Base-by-base conservation (phyloP, 2,329 filamentous ascomycete species). In the Curvularia spicifera region DNA sequence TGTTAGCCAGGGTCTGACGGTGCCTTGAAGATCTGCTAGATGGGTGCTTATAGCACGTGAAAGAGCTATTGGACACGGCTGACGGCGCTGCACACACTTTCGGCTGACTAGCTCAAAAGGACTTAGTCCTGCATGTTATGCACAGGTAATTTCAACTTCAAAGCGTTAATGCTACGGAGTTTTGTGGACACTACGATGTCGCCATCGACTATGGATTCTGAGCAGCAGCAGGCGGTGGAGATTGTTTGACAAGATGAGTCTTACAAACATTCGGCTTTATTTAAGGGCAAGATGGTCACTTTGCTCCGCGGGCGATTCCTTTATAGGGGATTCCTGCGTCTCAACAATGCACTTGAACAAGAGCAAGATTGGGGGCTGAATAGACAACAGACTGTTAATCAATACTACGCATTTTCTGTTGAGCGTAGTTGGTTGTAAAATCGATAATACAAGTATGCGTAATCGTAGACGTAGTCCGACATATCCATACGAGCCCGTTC, bases 141-240 rank as follows among this genome's bases (percentile, higher is more conserved):
- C 51, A 57, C 57, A 58, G 51, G 60, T 58, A 64, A 62, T 60
- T 57, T 60, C 40, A 31, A 64, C 63, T 55, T 61, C 63, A 54
- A 46, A 29, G 35, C 29, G n/a, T 43, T 45, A 29, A 53, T 24
- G 42, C 33, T 40, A 18, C 45, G 29, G 20, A 50, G 37, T 33
- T 56, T 46, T 28, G 47, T 47, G 52, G 28, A 51, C 42, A 47
- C 28, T 28, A 47, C 35, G 13, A 53, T 57, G 29, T 44, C 20
- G 42, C 43, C 40, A 52, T 40, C 40, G 40, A 43, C 22, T 26
- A 39, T 47, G 53, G 22, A 56, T 42, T 51, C 18, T 35, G 24
- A 53, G 33, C 22, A 47, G 31, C 29, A 42, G 20, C 18, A 24
- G 26, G 29, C 39, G 37, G 40, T 47, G 29, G 45, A 18, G 18